Percentiles rank a stretch among this genome's conserved stretches.
These are phyloP conservation scores for Elsinoe necatrix DNA, from an alignment of 2,329 filamentous ascomycete genomes.

Conservation along the genomic window DNA sequence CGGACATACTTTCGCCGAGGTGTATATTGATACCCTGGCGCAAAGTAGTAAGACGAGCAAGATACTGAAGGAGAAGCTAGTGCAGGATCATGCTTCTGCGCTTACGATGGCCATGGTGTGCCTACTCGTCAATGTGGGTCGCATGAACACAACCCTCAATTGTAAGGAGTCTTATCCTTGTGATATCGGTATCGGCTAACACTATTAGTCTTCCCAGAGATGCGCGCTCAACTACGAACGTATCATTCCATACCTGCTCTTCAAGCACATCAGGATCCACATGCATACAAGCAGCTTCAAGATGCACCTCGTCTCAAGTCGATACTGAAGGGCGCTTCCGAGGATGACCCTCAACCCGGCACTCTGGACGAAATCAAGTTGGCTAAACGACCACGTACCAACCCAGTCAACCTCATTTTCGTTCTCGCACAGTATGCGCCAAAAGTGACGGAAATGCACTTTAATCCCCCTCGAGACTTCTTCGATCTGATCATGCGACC, in stretches of 20 bases:
- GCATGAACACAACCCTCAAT: conserved; percentile 98
- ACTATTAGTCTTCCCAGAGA: conserved; percentile 86
- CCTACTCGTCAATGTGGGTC: conserved; percentile 87
- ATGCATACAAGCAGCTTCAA: conserved; percentile 95
- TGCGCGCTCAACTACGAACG: conserved; percentile 93
- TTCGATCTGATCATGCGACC: conserved; percentile 94
- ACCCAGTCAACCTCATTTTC: conserved; percentile 95
- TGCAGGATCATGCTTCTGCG: conserved; percentile 82
- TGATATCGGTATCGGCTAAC: conserved; percentile 18
- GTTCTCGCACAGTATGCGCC: conserved; percentile 82
- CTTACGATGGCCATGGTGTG: conserved; percentile 99
- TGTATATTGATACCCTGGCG: conserved; percentile 98
- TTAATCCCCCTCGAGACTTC: conserved; percentile 76
- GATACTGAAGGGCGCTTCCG: conserved; percentile 91
- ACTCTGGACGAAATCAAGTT: conserved; percentile 73
- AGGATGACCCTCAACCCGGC: conserved; percentile 77
- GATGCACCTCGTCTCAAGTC: conserved; percentile 94
- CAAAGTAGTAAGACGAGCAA: conserved; percentile 99
- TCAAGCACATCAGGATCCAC: conserved; percentile 88
- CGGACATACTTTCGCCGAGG: conserved; percentile 73
- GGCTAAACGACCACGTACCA: conserved; percentile 65
- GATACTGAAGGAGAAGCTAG: conserved; percentile 90
- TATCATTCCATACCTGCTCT: conserved; percentile 97
- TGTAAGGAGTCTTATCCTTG: conserved; percentile 49
- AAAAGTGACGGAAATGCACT: conserved; percentile 89